These are phyloP conservation scores for Hypoxylon intermedium DNA, from an alignment of 495 filamentous ascomycete species.

Conservation along the genomic window DNA sequence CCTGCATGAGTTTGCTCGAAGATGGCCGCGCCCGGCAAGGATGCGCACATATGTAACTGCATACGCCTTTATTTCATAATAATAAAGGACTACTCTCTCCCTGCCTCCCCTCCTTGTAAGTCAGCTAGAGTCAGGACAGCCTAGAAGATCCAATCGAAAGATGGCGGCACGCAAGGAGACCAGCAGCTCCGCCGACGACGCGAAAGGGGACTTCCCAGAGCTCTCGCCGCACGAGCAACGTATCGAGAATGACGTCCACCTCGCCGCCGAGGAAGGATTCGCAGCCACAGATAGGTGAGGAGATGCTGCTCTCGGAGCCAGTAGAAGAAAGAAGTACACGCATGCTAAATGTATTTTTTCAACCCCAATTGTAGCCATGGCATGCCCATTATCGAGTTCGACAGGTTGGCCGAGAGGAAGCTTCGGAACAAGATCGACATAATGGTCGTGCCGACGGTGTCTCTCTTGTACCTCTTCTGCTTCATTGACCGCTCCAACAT, in stretches of 20 bases:
- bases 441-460: conserved; percentile 61
- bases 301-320: too few relatives aligned
- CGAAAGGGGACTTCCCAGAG: background rate
- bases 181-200: conserved; percentile 6
- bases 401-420: conserved; percentile 63
- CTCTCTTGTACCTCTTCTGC: conserved; percentile 66
- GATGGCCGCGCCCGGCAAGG: background rate
- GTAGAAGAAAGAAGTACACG: background rate
- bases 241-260: conserved; percentile 42
- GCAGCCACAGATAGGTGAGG: conserved; percentile 67
- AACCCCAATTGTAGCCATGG: conserved; percentile 61
- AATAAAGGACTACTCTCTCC: background rate
- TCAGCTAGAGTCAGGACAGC: too few relatives aligned
- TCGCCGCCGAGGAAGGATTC: conserved; percentile 64
- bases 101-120: too few relatives aligned
- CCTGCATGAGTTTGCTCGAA: background rate
- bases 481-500: conserved; percentile 72
- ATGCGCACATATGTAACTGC: background rate
- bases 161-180: conserved; percentile 13
- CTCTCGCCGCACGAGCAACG: conserved; percentile 10
- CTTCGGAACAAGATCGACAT: conserved; percentile 61
- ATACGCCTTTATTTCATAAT: background rate
- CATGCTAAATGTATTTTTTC: conserved; percentile 8
- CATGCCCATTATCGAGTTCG: conserved; percentile 62
- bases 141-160: too few relatives aligned